Evolutionary conservation across 2,329 filamentous ascomycete species (phyloP).

Genomic region (Aspergillus japonicus): DNA sequence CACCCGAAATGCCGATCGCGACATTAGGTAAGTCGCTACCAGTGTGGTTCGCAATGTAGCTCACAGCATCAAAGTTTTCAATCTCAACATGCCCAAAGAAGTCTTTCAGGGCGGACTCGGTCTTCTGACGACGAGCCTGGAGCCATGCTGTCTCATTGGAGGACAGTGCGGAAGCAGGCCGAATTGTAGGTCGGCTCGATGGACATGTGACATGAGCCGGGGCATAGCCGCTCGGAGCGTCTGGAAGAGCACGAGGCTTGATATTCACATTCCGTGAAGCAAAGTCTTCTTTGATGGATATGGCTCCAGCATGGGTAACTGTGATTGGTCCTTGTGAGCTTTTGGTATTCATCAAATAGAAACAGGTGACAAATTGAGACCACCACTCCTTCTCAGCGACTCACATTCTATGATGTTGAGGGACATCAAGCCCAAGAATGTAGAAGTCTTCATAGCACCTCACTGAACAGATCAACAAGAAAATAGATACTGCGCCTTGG

Average conservation of each 20-base stretch:
- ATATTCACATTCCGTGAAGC: background rate
- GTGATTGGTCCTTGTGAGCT: background rate
- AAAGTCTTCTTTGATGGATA: background rate
- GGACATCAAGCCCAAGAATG: background rate
- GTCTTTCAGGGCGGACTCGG: background rate
- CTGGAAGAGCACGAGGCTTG: background rate
- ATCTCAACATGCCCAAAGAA: constrained; percentile 3
- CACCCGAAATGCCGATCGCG: constrained; percentile 76
- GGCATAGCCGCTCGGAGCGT: background rate
- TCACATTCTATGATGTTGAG: background rate
- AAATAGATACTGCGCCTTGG: background rate
- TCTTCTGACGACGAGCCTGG: background rate
- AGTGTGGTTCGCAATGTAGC: background rate
- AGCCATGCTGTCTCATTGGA: constrained; percentile 2
- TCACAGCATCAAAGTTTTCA: background rate
- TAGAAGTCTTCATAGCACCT: background rate
- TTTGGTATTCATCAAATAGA: background rate
- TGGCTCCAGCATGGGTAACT: background rate
- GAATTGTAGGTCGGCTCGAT: background rate
- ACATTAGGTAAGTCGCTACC: constrained; percentile 60
- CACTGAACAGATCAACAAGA: background rate
- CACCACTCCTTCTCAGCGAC: background rate
- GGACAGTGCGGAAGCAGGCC: background rate
- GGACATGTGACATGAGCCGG: background rate
- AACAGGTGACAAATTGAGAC: background rate